Base-by-base conservation (phyloP, 1,139 yeast species). In the Debaryomyces subglobosus region DNA sequence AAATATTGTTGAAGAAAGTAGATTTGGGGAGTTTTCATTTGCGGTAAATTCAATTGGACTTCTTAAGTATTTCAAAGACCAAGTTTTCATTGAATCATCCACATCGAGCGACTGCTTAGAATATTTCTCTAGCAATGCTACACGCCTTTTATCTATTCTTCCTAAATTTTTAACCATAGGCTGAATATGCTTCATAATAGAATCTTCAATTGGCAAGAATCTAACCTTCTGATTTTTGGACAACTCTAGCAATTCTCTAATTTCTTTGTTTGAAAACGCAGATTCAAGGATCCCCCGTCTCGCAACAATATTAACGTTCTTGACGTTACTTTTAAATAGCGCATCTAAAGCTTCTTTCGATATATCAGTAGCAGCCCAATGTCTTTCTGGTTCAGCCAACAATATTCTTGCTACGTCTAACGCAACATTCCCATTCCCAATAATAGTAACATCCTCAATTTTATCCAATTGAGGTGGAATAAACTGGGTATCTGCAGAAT, bases 401-500 rank as follows among this genome's bases (percentile, higher is more conserved):
- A 94, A 71, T 2, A 94, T 74, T 47, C 99, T 72, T 1, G 97
- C 92, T 7, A 94, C 84, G 64, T 94, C 99, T 51, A 94, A 69
- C 0, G 99, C 97, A n/a, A 94, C 99, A 62, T 94, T 94, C 38
- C 99, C 99, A 64, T 92, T 92, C 3, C 99, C 99, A n/a, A 94
- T 79, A 39, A 94, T 85, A 1, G 87, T 82, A 1, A 91, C 96
- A 41, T 79, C 74, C 51, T 80, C 78, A 1, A 86, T 84, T 36
- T 78, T 69, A 9, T 78, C 81, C 57, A 94, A 71, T 2, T 80
- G 82, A 0, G 89, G 85, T 4, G 75, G 72, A 9, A 49, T 47
- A 48, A 67, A 69, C 16, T 54, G 44, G 33, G 69, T 69, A 41
- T 74, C 66, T 44, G 62, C 60, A 36, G 61, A 65, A 50, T 67